Base-by-base conservation (phyloP, 305 asterid genomes). In the Fraxinus platypoda region DNA sequence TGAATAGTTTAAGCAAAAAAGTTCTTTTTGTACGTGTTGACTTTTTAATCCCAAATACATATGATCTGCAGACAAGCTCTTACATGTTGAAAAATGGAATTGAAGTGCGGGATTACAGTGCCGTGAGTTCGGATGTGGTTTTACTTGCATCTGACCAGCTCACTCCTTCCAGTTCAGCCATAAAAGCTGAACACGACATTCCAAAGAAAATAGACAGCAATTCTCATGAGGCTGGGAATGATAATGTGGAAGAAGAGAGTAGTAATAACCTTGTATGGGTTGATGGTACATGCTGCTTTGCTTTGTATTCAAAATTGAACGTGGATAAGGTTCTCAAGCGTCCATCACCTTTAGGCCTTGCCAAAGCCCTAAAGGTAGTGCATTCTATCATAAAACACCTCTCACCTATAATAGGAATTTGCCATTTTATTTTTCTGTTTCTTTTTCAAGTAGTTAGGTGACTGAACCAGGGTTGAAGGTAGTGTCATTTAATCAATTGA, bases 321-420 rank as follows among this genome's bases (percentile, higher is more conserved):
- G 80, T 66, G 52, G 97, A 92, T 52, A 89, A 91, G 81, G 92
- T 94, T 85, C 74, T 93, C 84, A 87, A 86, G 85, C 95, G 86
- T 87, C 85, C 92, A 74, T 92, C 99, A 66, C 98, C 99, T 81
- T 84, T 96, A 86, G 97, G 97, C 77, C 97, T 96, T 83, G 91
- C 97, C 6, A 96, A 96, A 87, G 97, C 98, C 86, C 81, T 96
- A 41, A 96, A 96, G 98, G 99, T 96, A 88, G 84, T 81, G 33
- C 78, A 3, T 57, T 71, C 46, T 66, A 26, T 78, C 80, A 59
- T 82, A 75, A 77, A 9, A 78, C n/a, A 68, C 62, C 49, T 49
- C 72, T 74, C 23, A 71, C 38, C 75, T 30, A 46, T 15, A 68
- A 68, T 26, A 26, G 74, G 37, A 68, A 28, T 68, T 26, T 26